These are phyloP conservation scores for Perkinsus chesapeaki DNA, from an alignment of 169 alveolate species.

Conservation along the genomic window DNA sequence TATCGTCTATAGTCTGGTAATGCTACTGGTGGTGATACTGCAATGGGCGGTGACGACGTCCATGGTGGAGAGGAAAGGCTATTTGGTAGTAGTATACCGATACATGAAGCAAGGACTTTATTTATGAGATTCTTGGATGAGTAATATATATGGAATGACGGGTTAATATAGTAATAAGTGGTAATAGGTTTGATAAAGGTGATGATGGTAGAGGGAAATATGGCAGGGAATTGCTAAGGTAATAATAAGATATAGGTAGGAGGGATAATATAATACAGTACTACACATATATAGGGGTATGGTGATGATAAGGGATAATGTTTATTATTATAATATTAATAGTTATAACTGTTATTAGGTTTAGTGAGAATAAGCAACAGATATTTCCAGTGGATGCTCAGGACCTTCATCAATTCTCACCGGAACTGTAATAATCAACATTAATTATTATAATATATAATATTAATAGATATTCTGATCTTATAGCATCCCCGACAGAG, in stretches of 20 bases:
- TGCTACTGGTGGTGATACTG: not conserved
- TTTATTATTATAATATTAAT: no score
- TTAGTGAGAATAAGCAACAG: not conserved
- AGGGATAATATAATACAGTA: not conserved
- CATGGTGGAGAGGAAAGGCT: not conserved
- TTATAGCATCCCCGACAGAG: not conserved
- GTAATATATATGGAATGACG: not conserved
- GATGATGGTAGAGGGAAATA: not conserved
- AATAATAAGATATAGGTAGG: no score
- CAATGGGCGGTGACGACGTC: not conserved
- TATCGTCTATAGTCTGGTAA: not conserved
- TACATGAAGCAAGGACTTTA: not conserved
- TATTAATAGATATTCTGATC: not conserved
- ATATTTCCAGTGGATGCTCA: not conserved
- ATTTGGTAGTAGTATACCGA: not conserved
- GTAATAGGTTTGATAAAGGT: not conserved
- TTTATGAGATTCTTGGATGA: not conserved
- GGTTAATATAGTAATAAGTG: not conserved
- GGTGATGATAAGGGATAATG: not conserved
- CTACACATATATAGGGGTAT: not conserved
- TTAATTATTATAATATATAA: not conserved
- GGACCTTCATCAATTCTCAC: not conserved
- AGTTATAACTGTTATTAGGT: not conserved
- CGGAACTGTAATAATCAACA: not conserved
- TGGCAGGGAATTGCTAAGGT: not conserved